Percentiles rank a stretch among this genome's conserved stretches.
Conservation (phyloP, 306 rosid genomes). For the Glycine tomentella region DNA sequence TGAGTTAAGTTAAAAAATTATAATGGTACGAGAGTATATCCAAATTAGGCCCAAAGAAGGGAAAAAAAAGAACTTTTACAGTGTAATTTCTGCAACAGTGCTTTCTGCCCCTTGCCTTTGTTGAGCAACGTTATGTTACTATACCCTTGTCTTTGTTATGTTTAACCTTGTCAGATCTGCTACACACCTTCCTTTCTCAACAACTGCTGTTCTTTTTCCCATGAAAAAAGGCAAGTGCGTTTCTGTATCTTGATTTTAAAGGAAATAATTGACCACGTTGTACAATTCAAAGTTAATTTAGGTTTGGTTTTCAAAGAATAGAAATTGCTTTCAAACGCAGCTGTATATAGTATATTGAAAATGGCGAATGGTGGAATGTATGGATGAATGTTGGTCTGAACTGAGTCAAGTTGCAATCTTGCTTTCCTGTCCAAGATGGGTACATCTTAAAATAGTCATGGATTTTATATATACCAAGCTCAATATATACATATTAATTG, state of each 20-base stretch:
- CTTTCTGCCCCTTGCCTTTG: background rate
- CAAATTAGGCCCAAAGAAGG: background rate
- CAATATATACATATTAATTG: background rate
- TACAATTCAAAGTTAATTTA: slow-evolving; percentile 16
- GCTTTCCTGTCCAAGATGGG: slow-evolving; percentile 11
- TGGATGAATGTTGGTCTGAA: slow-evolving; percentile 38
- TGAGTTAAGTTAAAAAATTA: background rate
- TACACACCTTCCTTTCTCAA: slow-evolving; percentile 25
- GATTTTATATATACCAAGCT: background rate
- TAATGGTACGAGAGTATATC: background rate
- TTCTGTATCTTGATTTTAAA: slow-evolving; percentile 2
- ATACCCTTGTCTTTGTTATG: slow-evolving; percentile 14
- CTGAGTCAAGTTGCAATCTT: slow-evolving; percentile 44
- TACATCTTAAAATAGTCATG: background rate
- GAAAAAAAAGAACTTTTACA: background rate
- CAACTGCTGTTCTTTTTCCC: slow-evolving; percentile 19
- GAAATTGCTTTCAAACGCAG: slow-evolving; percentile 33
- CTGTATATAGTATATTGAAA: slow-evolving; percentile 35
- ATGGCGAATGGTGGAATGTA: slow-evolving; percentile 23
- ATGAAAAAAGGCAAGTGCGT: slow-evolving; percentile 29
- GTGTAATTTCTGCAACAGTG: slow-evolving; percentile 33
- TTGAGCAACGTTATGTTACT: slow-evolving; percentile 18
- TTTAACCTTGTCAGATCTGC: slow-evolving; percentile 45
- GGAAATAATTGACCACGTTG: slow-evolving; percentile 41
- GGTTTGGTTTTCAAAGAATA: slow-evolving; percentile 27